Conservation (phyloP, 257 asterid genomes). For the Fraxinus cuspidata region DNA sequence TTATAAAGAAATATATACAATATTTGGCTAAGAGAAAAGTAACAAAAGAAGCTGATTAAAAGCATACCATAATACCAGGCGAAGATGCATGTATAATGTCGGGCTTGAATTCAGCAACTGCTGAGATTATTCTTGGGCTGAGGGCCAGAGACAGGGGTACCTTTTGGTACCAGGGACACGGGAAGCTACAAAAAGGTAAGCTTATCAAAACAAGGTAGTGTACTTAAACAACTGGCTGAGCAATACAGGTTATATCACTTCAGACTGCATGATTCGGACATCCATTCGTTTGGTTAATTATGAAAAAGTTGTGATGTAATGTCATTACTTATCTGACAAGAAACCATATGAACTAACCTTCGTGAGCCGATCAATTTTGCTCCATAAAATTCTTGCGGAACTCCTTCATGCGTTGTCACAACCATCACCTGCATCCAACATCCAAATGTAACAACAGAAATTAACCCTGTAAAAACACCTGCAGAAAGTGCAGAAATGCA, state of each 20-base stretch:
- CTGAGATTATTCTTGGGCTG: slow-evolving; percentile 98
- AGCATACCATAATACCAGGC: slow-evolving; percentile 89
- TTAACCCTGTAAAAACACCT: neutral
- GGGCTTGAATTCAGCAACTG: slow-evolving; percentile 86
- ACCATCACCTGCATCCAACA: slow-evolving; percentile 78
- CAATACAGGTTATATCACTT: neutral
- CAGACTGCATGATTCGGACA: neutral
- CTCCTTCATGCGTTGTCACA: slow-evolving; percentile 98
- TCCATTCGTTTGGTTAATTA: neutral
- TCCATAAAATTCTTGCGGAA: slow-evolving; percentile 93
- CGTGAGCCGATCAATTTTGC: slow-evolving; percentile 89
- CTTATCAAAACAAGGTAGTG: slow-evolving; percentile 16
- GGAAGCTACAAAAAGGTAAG: slow-evolving; percentile 63
- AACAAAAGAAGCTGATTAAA: slow-evolving; percentile 16
- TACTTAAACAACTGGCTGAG: neutral
- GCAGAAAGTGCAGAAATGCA: neutral
- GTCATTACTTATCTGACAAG: slow-evolving; percentile 14
- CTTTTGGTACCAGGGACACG: slow-evolving; percentile 86
- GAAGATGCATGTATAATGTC: slow-evolving; percentile 98
- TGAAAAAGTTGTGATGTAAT: neutral
- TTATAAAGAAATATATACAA: neutral
- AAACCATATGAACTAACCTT: slow-evolving; percentile 52
- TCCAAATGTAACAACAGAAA: slow-evolving; percentile 23
- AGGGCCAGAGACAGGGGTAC: slow-evolving; percentile 95
- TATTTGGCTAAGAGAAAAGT: slow-evolving; percentile 1